Base-by-base conservation (phyloP, 495 filamentous ascomycete genomes). In the Daldinia bambusicola region DNA sequence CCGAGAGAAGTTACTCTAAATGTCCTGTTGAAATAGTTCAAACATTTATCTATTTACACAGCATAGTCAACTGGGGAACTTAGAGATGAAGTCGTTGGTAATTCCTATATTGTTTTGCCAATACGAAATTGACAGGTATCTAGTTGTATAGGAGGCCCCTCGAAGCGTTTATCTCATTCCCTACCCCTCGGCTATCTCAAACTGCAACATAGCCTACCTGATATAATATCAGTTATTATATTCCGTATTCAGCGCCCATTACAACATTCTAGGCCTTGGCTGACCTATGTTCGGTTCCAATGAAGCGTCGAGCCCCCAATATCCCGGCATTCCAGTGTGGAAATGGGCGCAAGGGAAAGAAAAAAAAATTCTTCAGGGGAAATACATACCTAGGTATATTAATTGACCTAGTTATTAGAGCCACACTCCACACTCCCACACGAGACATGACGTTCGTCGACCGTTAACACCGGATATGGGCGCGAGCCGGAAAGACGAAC, bases 401-500 rank as follows among this genome's bases (percentile, higher is more conserved):
- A 60, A 66, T 13, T 38, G 26, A 26, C 3, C 26, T 26, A 26
- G 26, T 1, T 48, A 55, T 41, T 60, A 63, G 34, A 58, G 6
- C 53, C 43, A 66, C 69, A 58, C 63, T 59, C 34, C 55, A 36
- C 34, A 36, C 9, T 7, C 34, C 34, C 7, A 36, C 6, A 10
- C 34, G 26, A 36, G 34, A 6, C 5, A 72, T 72, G 69, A 72
- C 69, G 69, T 72, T 10, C 69, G 60, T 30, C 31, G 20, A 20
- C 58, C 53, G 52, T 43, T 18, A 18, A 51, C 50, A 8, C 40
- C 52, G 63, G 59, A 58, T 59, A 59, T 40, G 30, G 53, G 16
- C 68, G 14, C 36, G 55, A 55, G 31, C 69, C 55, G 60, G 20
- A 38, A n/a, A 26, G n/a, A 38, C 38, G 38, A 50, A 53, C 13